Conservation (phyloP, 345 rosid genomes). For the Murraya paniculata region DNA sequence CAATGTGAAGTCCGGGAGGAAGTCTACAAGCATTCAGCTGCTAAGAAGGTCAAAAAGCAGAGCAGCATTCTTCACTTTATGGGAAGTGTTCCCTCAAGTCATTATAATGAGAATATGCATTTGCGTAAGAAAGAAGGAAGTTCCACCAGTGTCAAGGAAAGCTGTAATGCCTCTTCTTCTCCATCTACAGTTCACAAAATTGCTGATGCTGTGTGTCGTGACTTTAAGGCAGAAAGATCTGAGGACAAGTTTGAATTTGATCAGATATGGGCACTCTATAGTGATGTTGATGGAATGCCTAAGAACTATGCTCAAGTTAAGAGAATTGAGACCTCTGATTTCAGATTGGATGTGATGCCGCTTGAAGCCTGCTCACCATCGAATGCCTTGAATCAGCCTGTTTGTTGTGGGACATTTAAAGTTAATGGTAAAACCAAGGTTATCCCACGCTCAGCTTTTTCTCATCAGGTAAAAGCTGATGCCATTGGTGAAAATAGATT, state of each 20-base stretch:
- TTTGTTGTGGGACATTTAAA: constrained; percentile 51
- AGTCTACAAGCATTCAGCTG: constrained; percentile 12
- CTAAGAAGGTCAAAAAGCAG: constrained; percentile 25
- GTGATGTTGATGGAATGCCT: constrained; percentile 38
- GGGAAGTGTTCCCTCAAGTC: constrained; percentile 14
- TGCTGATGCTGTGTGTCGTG: constrained; percentile 12
- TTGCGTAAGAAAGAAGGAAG: not conserved
- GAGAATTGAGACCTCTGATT: constrained; percentile 33
- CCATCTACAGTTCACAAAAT: constrained; percentile 9
- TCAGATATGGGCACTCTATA: constrained; percentile 54
- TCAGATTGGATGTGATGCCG: constrained; percentile 44
- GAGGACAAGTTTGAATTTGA: constrained; percentile 34
- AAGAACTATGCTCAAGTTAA: constrained; percentile 47
- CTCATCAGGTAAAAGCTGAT: constrained; percentile 40
- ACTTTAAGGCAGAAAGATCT: constrained; percentile 42
- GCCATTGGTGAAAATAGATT: constrained; percentile 13
- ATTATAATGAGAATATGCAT: constrained; percentile 11
- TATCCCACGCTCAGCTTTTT: constrained; percentile 30
- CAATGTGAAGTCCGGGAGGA: constrained; percentile 6
- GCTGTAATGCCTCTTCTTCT: not conserved
- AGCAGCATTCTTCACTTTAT: constrained; percentile 25
- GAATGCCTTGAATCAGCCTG: constrained; percentile 3
- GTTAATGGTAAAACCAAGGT: constrained; percentile 28
- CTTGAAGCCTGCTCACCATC: constrained; percentile 30
- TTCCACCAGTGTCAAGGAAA: not conserved